These are phyloP conservation scores for Lactarius pseudohatsudake DNA, from an alignment of 768 basidiomycete species.

Conservation along the genomic window DNA sequence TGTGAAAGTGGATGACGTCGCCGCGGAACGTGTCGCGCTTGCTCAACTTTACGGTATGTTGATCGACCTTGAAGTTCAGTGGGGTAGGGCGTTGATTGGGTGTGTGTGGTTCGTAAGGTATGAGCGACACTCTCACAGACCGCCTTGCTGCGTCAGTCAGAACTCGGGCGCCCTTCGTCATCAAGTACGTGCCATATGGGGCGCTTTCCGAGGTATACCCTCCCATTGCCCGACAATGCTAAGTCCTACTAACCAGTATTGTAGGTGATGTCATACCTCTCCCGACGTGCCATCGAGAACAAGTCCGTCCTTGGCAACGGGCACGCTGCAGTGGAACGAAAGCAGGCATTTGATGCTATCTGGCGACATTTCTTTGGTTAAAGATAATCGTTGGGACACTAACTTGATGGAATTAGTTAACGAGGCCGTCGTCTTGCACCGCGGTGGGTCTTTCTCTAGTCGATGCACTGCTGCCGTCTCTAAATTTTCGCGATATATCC, in stretches of 20 bases:
- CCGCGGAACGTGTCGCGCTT: conserved; percentile 65
- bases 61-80: not conserved
- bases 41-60: conserved; percentile 81
- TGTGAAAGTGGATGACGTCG: conserved; percentile 49
- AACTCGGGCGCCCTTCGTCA: conserved; percentile 61
- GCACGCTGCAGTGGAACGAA: conserved; percentile 61
- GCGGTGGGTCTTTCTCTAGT: too few species aligned
- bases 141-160: conserved; percentile 57
- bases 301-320: conserved; percentile 80
- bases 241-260: conserved; percentile 25
- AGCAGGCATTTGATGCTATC: conserved; percentile 54
- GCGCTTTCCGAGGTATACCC: conserved; percentile 56
- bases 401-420: not conserved
- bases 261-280: conserved; percentile 87
- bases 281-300: conserved; percentile 89
- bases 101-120: conserved; percentile 48
- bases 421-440: too few species aligned
- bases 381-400: not conserved
- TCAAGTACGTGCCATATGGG: conserved; percentile 86
- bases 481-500: too few species aligned
- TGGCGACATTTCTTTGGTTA: conserved; percentile 34
- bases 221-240: not conserved
- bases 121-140: conserved; percentile 81
- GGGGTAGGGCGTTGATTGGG: conserved; percentile 5
- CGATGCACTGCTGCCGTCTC: too few species aligned